Conservation (phyloP, 2,329 filamentous ascomycete genomes). For the Cladosporium sp. region DNA sequence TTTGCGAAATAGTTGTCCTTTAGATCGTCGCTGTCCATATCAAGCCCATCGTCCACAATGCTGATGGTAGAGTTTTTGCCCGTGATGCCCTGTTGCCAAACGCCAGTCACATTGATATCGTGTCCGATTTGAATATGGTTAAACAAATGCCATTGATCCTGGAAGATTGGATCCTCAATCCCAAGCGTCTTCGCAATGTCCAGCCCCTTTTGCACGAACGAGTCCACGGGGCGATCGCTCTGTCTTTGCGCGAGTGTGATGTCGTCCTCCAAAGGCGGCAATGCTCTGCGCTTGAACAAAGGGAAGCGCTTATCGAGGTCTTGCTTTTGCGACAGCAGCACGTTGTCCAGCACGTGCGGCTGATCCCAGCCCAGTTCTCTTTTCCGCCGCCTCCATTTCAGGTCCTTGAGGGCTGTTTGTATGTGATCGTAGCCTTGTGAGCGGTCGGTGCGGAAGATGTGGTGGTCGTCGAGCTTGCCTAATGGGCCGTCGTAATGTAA, state of each 20-base stretch:
- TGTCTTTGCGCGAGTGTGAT: constrained; percentile 18
- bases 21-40: constrained; percentile 92
- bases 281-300: constrained; percentile 58
- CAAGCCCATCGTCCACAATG: constrained; percentile 92
- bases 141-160: constrained; percentile 92
- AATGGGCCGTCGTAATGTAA: constrained; percentile 79
- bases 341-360: constrained; percentile 65
- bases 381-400: constrained; percentile 62
- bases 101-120: constrained; percentile 92
- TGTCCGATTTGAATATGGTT: constrained; percentile 80
- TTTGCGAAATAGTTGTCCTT: constrained; percentile 90
- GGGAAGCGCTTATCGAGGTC: constrained; percentile 56
- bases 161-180: constrained; percentile 88
- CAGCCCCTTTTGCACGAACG: constrained; percentile 59
- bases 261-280: constrained; percentile 32
- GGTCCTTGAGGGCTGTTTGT: constrained; percentile 51
- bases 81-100: constrained; percentile 89
- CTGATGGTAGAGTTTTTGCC: constrained; percentile 86
- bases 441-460: constrained; percentile 72
- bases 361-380: constrained; percentile 51
- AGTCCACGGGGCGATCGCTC: constrained; percentile 29
- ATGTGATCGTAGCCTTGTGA: constrained; percentile 55
- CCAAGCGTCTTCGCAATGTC: constrained; percentile 65
- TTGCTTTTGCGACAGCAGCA: constrained; percentile 80
- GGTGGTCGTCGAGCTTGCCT: constrained; percentile 74